Percentiles rank a stretch among this genome's conserved stretches.
phyloP scores from a whole-genome alignment of 495 filamentous ascomycete genomes.

The Penicillium herquei region DNA sequence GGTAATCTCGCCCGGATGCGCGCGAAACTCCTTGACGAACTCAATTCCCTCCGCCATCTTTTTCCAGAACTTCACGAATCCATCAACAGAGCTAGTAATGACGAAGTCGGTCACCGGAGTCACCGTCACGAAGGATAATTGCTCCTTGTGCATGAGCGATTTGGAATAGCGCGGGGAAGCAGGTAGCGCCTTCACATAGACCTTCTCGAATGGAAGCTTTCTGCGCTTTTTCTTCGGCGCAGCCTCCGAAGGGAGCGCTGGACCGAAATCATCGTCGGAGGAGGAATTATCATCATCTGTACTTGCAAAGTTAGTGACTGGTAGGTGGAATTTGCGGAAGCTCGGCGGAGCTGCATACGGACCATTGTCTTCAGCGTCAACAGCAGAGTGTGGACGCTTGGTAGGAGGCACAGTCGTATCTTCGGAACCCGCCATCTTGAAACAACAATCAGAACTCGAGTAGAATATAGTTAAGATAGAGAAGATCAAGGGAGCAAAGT shows the following conservation, averaged over 20 bases:
- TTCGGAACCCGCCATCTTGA: slow-evolving; percentile 32
- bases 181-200: slow-evolving; percentile 89
- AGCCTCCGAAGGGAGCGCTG: slow-evolving; percentile 69
- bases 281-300: slow-evolving; percentile 56
- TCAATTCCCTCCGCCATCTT: slow-evolving; percentile 88
- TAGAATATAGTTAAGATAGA: not conserved
- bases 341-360: slow-evolving; percentile 7
- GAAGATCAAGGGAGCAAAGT: slow-evolving; percentile 8
- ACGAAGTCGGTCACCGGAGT: slow-evolving; percentile 91
- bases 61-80: slow-evolving; percentile 99
- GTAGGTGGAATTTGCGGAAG: slow-evolving; percentile 3
- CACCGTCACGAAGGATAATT: slow-evolving; percentile 79
- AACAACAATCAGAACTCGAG: too few relatives aligned
- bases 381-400: slow-evolving; percentile 41
- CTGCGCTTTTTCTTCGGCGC: slow-evolving; percentile 89
- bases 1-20: slow-evolving; percentile 81
- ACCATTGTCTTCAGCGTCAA: slow-evolving; percentile 38
- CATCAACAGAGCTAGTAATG: slow-evolving; percentile 89
- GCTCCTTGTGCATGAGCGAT: slow-evolving; percentile 98
- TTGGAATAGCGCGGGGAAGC: slow-evolving; percentile 83
- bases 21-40: slow-evolving; percentile 96
- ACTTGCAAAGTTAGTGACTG: slow-evolving; percentile 16
- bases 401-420: slow-evolving; percentile 18
- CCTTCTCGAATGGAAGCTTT: slow-evolving; percentile 88
- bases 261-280: slow-evolving; percentile 93